Conservation (phyloP, 805 yeast species). For the Lipomyces anomalus region DNA sequence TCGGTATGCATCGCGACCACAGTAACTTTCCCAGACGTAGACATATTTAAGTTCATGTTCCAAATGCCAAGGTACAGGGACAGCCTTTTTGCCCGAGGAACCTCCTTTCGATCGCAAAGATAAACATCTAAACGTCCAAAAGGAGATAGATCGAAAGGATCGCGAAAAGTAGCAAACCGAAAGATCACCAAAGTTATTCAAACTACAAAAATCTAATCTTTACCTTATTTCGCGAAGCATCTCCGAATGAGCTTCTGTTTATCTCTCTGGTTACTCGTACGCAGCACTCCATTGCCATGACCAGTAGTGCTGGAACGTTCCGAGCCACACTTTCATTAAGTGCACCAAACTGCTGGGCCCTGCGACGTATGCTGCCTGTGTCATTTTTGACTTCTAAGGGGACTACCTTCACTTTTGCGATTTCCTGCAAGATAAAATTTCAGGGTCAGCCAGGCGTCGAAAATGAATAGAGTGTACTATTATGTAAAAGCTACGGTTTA, state of each 20-base stretch:
- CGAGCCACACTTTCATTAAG: slow-evolving; percentile 68
- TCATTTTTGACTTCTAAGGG: slow-evolving; percentile 48
- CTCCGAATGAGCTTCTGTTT: slow-evolving; percentile 26
- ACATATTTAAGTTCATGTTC: too few relatives aligned
- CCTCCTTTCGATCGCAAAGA: too few relatives aligned
- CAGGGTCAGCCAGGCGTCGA: neutral
- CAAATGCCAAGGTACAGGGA: too few relatives aligned
- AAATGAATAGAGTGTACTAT: neutral
- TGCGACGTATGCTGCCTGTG: slow-evolving; percentile 53
- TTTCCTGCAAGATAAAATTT: slow-evolving; percentile 29
- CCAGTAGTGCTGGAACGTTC: slow-evolving; percentile 71
- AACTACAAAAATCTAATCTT: slow-evolving; percentile 24
- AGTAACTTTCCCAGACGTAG: too few relatives aligned
- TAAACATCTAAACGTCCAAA: too few relatives aligned
- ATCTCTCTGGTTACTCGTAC: slow-evolving; percentile 44
- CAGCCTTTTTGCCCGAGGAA: too few relatives aligned
- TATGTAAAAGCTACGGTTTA: neutral
- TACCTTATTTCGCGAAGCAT: slow-evolving; percentile 22
- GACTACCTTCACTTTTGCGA: slow-evolving; percentile 58
- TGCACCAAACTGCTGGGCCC: slow-evolving; percentile 61
- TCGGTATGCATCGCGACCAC: too few relatives aligned
- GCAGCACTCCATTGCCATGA: slow-evolving; percentile 75
- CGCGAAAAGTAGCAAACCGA: slow-evolving; percentile 41
- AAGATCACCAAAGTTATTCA: slow-evolving; percentile 30
- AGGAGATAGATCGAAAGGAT: too few relatives aligned